Conservation (phyloP, 495 filamentous ascomycete species). For the Pseudoneurospora amorphoporcata region DNA sequence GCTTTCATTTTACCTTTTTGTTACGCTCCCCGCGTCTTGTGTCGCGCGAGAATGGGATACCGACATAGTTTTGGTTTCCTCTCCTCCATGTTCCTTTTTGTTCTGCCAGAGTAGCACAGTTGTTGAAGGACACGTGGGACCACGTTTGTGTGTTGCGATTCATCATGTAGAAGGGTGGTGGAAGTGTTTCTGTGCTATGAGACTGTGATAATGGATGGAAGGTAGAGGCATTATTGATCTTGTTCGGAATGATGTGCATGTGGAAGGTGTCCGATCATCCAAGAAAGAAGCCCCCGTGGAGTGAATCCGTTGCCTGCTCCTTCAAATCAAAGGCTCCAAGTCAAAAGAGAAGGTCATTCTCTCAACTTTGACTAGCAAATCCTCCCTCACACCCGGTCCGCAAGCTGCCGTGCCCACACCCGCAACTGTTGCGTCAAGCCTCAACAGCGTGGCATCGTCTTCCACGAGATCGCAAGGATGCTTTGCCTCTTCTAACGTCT, state of each 20-base stretch:
- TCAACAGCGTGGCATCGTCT: conserved; percentile 39
- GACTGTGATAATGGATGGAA: no score
- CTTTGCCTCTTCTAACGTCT: conserved; percentile 40
- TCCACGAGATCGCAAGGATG: conserved; percentile 50
- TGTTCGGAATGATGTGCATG: neutral
- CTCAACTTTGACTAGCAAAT: conserved; percentile 23
- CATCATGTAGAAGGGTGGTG: neutral
- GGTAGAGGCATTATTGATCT: no score
- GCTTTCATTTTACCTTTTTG: neutral
- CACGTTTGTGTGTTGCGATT: neutral
- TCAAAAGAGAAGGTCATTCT: conserved; percentile 18
- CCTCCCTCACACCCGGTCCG: conserved; percentile 46
- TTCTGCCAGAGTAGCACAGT: neutral
- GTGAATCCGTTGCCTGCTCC: neutral
- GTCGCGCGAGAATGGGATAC: neutral
- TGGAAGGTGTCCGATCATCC: neutral
- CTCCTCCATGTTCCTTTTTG: neutral
- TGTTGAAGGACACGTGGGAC: neutral
- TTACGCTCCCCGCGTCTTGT: neutral
- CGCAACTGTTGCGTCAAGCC: conserved; percentile 45
- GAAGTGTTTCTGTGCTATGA: neutral
- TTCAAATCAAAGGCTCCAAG: conserved; percentile 5
- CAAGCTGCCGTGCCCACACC: conserved; percentile 52
- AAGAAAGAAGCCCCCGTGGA: neutral
- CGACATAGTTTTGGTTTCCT: neutral